Conservation (phyloP, 2,329 filamentous ascomycete species). For the Fonsecaea pedrosoi region DNA sequence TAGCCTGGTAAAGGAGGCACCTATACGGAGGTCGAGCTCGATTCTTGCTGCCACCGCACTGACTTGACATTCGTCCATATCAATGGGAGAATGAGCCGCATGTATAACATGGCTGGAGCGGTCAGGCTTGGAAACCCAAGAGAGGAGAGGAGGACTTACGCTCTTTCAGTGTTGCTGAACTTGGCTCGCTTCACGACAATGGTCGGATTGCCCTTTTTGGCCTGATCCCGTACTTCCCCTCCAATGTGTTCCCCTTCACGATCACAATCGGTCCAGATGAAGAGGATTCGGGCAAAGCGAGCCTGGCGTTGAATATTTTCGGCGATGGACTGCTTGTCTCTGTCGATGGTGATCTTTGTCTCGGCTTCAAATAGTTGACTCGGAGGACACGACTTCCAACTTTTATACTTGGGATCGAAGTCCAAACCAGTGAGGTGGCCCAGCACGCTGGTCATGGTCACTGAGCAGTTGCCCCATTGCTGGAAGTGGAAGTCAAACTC, state of each 20-base stretch:
- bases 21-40: conserved; percentile 90
- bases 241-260: conserved; percentile 97
- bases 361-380: conserved; percentile 80
- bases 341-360: conserved; percentile 70
- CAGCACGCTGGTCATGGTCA: conserved; percentile 91
- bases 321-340: conserved; percentile 82
- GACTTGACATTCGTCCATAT: conserved; percentile 83
- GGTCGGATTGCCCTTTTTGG: conserved; percentile 72
- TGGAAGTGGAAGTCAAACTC: conserved; percentile 86
- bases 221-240: conserved; percentile 83
- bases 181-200: conserved; percentile 83
- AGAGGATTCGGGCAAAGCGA: conserved; percentile 72
- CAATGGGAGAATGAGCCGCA: conserved; percentile 77
- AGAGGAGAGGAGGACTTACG: conserved; percentile 62
- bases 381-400: conserved; percentile 83
- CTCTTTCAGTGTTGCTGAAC: conserved; percentile 95
- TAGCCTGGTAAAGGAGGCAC: conserved; percentile 89
- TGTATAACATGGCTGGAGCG: conserved; percentile 76
- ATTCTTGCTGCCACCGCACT: conserved; percentile 87
- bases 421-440: conserved; percentile 86
- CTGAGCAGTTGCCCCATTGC: conserved; percentile 79
- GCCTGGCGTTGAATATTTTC: conserved; percentile 85
- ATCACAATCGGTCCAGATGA: conserved; percentile 99
- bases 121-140: background rate
- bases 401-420: conserved; percentile 75